phyloP scores from a whole-genome alignment of 1,284 basidiomycete genomes.

The Omphalotus olearius region DNA sequence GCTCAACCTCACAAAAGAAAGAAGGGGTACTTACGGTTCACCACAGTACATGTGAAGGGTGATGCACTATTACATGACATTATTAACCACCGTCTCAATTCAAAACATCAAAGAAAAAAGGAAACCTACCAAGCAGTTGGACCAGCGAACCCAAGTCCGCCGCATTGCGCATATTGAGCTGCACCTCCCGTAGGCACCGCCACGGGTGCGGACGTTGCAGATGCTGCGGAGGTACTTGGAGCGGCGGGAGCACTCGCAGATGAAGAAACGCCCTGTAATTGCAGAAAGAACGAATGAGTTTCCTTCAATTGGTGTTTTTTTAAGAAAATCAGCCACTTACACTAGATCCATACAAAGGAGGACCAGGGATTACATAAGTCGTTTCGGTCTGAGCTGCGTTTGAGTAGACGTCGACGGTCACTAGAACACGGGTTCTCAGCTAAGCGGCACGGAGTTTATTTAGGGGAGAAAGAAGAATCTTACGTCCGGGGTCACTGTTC shows the following conservation, averaged over 20 bases:
- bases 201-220: constrained; percentile 14
- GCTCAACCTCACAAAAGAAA: background rate
- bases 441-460: background rate
- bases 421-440: constrained; percentile 17
- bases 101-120: background rate
- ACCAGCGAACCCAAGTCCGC: constrained; percentile 37
- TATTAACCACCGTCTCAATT: background rate
- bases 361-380: constrained; percentile 38
- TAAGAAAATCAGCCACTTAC: background rate
- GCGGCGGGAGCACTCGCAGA: constrained; percentile 19
- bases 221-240: constrained; percentile 7
- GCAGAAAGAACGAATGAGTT: constrained; percentile 1
- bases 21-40: constrained; percentile 15
- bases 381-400: constrained; percentile 36
- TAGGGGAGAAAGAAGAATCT: constrained; percentile 11
- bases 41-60: constrained; percentile 27
- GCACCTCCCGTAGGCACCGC: constrained; percentile 23
- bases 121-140: constrained; percentile 33
- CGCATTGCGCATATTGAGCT: constrained; percentile 36
- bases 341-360: constrained; percentile 29
- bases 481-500: constrained; percentile 40
- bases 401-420: constrained; percentile 40
- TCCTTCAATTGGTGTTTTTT: background rate
- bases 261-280: background rate
- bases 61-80: constrained; percentile 20